A percentile compares a stretch with the other conserved stretches of the same genome.
Evolutionary conservation across 1,284 basidiomycete genomes (phyloP).

Genomic region (Ustilago loliicola): DNA sequence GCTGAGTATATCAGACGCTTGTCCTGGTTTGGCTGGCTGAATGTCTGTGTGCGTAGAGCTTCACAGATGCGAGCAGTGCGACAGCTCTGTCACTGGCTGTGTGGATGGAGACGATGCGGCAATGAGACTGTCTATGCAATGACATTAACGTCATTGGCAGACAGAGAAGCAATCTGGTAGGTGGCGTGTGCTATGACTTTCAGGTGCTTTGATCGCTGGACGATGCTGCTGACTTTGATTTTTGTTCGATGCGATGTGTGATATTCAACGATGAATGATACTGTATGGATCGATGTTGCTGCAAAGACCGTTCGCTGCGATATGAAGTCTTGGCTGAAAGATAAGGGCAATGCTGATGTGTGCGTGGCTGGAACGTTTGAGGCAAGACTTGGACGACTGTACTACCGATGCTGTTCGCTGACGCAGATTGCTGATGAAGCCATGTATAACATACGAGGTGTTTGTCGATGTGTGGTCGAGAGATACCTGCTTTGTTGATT

Average conservation of each 20-base stretch:
- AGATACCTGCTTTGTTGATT: constrained; percentile 46
- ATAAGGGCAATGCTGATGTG: neutral
- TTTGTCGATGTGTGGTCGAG: constrained; percentile 13
- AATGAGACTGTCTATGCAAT: neutral
- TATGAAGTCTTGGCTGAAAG: neutral
- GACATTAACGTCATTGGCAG: no score
- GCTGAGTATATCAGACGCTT: neutral
- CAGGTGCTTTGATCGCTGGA: neutral
- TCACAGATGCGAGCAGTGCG: neutral
- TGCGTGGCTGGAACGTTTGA: constrained; percentile 13
- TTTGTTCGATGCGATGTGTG: neutral
- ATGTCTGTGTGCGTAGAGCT: neutral
- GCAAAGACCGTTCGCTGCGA: neutral
- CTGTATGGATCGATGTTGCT: neutral
- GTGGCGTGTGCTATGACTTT: neutral
- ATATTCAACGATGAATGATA: neutral
- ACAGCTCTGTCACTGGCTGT: neutral
- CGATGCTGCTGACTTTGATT: neutral
- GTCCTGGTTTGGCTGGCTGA: neutral
- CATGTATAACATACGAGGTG: constrained; percentile 16
- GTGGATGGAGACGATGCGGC: neutral
- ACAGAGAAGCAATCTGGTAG: neutral
- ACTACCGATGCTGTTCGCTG: neutral
- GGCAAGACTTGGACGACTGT: constrained; percentile 6
- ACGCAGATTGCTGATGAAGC: constrained; percentile 19